Conservation (phyloP, 352 stramenopile genomes). For the Phytophthora macrochlamydospora region DNA sequence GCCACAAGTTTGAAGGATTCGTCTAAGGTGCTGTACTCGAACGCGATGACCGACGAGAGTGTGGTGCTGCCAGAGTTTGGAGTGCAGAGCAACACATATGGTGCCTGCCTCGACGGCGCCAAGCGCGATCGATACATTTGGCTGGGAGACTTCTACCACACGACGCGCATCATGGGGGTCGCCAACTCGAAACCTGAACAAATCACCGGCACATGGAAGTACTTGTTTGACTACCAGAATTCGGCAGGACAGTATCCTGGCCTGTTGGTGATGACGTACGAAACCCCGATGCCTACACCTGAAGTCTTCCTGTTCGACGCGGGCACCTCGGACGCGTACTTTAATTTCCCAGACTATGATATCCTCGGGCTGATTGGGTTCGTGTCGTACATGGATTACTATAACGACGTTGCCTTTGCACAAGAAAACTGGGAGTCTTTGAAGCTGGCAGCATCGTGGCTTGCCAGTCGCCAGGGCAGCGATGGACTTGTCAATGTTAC, state of each 20-base stretch:
- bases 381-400: slow-evolving; percentile 43
- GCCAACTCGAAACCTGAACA: slow-evolving; percentile 32
- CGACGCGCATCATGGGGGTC: slow-evolving; percentile 33
- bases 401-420: slow-evolving; percentile 22
- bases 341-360: slow-evolving; percentile 37
- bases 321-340: slow-evolving; percentile 14
- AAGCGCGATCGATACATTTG: slow-evolving; percentile 42
- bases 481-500: slow-evolving; percentile 32
- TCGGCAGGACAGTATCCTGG: slow-evolving; percentile 23
- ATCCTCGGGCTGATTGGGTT: slow-evolving; percentile 37
- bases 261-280: slow-evolving; percentile 33
- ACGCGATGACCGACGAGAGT: slow-evolving; percentile 30
- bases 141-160: slow-evolving; percentile 41
- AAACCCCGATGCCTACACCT: slow-evolving; percentile 30
- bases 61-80: slow-evolving; percentile 27
- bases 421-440: slow-evolving; percentile 27
- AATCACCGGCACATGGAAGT: slow-evolving; percentile 34
- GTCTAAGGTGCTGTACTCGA: slow-evolving; percentile 28
- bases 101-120: slow-evolving; percentile 31
- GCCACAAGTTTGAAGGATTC: slow-evolving; percentile 17
- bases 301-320: slow-evolving; percentile 36
- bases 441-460: slow-evolving; percentile 20
- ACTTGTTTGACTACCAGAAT: slow-evolving; percentile 31
- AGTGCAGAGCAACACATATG: slow-evolving; percentile 28
- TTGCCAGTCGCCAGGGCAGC: slow-evolving; percentile 20